Conservation (phyloP, 495 filamentous ascomycete species). For the Sphaerosporella brunnea region DNA sequence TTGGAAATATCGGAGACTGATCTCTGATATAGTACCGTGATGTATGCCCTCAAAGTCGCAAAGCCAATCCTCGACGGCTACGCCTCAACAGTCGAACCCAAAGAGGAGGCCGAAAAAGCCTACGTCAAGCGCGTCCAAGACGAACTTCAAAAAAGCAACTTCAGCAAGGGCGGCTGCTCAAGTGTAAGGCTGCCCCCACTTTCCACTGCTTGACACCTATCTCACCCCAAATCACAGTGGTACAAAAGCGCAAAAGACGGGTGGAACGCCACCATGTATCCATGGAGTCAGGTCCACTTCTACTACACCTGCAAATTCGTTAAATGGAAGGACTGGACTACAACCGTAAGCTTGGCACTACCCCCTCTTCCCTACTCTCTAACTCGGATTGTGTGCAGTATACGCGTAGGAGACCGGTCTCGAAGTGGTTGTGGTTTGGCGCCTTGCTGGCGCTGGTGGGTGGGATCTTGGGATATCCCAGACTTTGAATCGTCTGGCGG, state of each 20-base stretch:
- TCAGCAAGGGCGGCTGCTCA: slow-evolving; percentile 26
- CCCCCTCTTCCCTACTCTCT: neutral
- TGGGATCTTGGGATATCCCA: no score
- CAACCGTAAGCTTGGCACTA: neutral
- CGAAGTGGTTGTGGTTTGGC: no score
- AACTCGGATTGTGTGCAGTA: no score
- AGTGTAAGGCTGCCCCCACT: slow-evolving; percentile 24
- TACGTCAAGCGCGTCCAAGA: slow-evolving; percentile 31
- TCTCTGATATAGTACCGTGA: slow-evolving; percentile 22
- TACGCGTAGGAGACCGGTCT: no score
- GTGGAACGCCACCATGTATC: slow-evolving; percentile 36
- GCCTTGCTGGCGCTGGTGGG: no score
- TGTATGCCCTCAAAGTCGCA: slow-evolving; percentile 35
- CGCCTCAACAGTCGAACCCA: slow-evolving; percentile 23
- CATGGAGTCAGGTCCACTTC: slow-evolving; percentile 29
- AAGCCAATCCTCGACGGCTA: slow-evolving; percentile 34
- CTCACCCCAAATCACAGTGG: slow-evolving; percentile 21
- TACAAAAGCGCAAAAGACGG: slow-evolving; percentile 14
- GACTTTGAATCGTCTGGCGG: no score
- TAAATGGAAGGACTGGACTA: slow-evolving; percentile 27
- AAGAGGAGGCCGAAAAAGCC: slow-evolving; percentile 30
- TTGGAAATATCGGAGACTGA: neutral
- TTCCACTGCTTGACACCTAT: slow-evolving; percentile 18
- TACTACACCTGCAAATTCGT: slow-evolving; percentile 29
- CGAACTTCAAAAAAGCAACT: slow-evolving; percentile 30